Percentiles rank a stretch among this genome's conserved stretches.
phyloP scores from a whole-genome alignment of 2,329 filamentous ascomycete species.

The Teratosphaeria destructans region DNA sequence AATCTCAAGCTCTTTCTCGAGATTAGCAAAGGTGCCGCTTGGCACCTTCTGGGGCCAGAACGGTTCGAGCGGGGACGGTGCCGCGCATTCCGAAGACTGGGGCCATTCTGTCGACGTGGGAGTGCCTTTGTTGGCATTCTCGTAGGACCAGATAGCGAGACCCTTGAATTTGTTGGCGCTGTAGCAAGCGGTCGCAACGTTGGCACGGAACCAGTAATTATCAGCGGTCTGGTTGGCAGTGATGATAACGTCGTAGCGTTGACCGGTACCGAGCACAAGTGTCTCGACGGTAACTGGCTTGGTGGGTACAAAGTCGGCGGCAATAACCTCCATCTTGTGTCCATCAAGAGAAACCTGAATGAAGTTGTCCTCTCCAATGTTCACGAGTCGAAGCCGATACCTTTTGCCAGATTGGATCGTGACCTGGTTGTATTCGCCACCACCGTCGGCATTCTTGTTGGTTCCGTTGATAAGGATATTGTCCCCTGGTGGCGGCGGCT shows the following conservation, averaged over 20 bases:
- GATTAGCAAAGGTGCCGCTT: conserved; percentile 1
- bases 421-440: conserved; percentile 13
- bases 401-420: conserved; percentile 25
- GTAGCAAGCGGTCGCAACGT: conserved; percentile 27
- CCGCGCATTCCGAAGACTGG: conserved; percentile 20
- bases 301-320: conserved; percentile 35
- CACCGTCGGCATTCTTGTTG: conserved; percentile 15
- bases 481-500: conserved; percentile 18
- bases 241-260: conserved; percentile 39
- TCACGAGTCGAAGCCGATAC: conserved; percentile 36
- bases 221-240: conserved; percentile 33
- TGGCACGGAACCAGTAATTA: conserved; percentile 38
- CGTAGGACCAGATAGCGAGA: conserved; percentile 29
- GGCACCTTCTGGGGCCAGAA: conserved; percentile 29
- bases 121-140: conserved; percentile 11
- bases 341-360: conserved; percentile 30
- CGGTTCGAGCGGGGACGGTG: conserved; percentile 19
- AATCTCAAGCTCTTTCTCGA: conserved; percentile 17
- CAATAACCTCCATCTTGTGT: conserved; percentile 35
- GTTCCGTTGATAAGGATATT: conserved; percentile 26
- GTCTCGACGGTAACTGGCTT: conserved; percentile 29
- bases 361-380: conserved; percentile 28
- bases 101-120: conserved; percentile 15
- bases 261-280: conserved; percentile 32
- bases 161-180: conserved; percentile 24